A percentile compares a stretch with the other conserved stretches of the same genome.
Conservation (phyloP, 2,329 filamentous ascomycete species). For the Neonectria magnoliae region DNA sequence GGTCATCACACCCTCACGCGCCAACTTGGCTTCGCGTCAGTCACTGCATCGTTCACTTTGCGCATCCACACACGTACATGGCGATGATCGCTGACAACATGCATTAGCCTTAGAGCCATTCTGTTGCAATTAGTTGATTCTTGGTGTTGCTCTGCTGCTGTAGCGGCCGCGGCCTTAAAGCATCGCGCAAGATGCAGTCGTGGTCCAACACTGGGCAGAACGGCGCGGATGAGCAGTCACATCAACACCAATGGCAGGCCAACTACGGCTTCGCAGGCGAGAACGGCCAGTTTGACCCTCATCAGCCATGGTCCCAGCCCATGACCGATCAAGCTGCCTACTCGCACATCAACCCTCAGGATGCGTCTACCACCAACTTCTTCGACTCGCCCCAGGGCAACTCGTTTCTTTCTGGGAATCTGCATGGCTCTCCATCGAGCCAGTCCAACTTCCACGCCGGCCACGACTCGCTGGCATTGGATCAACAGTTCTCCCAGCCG, state of each 20-base stretch:
- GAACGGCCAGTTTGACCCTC: conserved; percentile 51
- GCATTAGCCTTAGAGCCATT: conserved; percentile 42
- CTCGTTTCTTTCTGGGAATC: conserved; percentile 44
- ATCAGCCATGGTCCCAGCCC: conserved; percentile 52
- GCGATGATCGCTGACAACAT: conserved; percentile 45
- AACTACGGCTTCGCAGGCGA: conserved; percentile 48
- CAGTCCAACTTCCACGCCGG: conserved; percentile 45
- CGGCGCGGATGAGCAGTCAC: conserved; percentile 48
- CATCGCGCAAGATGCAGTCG: conserved; percentile 52
- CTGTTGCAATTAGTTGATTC: conserved; percentile 37
- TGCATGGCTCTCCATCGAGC: conserved; percentile 44
- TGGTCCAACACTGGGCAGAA: conserved; percentile 51
- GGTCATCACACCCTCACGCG: conserved; percentile 29
- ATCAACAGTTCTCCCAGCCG: conserved; percentile 48
- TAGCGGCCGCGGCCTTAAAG: conserved; percentile 34
- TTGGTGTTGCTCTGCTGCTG: conserved; percentile 33
- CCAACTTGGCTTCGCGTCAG: conserved; percentile 29
- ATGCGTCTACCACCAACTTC: conserved; percentile 47
- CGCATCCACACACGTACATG: conserved; percentile 35
- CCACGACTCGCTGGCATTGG: conserved; percentile 46
- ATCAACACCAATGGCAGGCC: conserved; percentile 48
- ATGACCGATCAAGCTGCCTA: conserved; percentile 48
- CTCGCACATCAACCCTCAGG: conserved; percentile 46
- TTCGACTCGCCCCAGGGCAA: conserved; percentile 48
- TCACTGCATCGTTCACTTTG: conserved; percentile 30